Percentiles rank a stretch among this genome's conserved stretches.
phyloP scores from a whole-genome alignment of 1,284 basidiomycete species.

The Abortiporus biennis region DNA sequence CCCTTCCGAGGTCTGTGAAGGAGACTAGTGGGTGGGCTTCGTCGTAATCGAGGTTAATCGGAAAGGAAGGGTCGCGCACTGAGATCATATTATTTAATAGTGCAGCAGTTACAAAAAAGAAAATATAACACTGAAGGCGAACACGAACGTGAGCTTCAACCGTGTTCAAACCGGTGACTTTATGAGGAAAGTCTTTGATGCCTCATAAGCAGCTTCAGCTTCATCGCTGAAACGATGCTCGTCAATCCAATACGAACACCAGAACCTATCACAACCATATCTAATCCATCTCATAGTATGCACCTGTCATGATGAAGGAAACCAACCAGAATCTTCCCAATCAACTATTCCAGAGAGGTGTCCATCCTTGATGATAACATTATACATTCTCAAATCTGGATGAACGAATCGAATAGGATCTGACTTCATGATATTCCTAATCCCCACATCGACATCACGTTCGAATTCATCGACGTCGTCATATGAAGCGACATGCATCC shows the following conservation, averaged over 20 bases:
- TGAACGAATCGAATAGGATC: not conserved
- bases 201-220: constrained; percentile 4
- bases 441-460: not conserved
- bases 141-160: too few species aligned
- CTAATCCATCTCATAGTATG: constrained; percentile 5
- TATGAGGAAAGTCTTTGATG: constrained; percentile 1
- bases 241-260: constrained; percentile 7
- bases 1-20: too few species aligned
- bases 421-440: not conserved
- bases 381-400: constrained; percentile 11
- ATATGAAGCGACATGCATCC: too few species aligned
- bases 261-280: constrained; percentile 5
- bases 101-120: too few species aligned
- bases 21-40: too few species aligned
- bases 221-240: constrained; percentile 4
- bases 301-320: constrained; percentile 12
- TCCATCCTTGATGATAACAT: constrained; percentile 18
- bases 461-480: not conserved
- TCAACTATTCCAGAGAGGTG: constrained; percentile 19
- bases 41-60: too few species aligned
- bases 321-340: constrained; percentile 23
- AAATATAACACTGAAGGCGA: too few species aligned
- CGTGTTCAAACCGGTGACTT: not conserved
- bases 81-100: too few species aligned
- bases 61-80: too few species aligned